phyloP scores from a whole-genome alignment of 352 stramenopile genomes.

The Phytophthora syringae region DNA sequence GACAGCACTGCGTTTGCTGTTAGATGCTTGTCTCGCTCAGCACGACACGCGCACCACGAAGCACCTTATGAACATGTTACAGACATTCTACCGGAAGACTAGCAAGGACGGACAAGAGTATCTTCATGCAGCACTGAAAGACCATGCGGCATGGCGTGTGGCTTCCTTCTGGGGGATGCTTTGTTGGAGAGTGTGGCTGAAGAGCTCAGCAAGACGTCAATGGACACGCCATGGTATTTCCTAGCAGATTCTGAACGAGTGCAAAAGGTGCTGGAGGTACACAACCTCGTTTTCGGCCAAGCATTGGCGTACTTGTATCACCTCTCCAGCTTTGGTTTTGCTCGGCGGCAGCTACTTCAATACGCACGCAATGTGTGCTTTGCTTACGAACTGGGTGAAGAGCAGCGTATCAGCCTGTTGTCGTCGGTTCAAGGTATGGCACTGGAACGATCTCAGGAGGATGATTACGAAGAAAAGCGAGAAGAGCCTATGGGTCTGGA shows the following conservation, averaged over 20 bases:
- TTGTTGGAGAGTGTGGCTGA: conserved; percentile 78
- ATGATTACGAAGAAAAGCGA: conserved; percentile 51
- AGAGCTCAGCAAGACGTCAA: conserved; percentile 77
- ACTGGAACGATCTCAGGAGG: conserved; percentile 36
- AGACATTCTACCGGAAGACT: conserved; percentile 74
- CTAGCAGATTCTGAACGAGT: conserved; percentile 56
- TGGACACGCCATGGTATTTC: conserved; percentile 74
- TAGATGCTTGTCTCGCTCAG: conserved; percentile 67
- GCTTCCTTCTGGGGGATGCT: conserved; percentile 79
- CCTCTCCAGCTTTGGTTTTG: conserved; percentile 75
- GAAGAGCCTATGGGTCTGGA: conserved; percentile 41
- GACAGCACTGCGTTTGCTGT: conserved; percentile 57
- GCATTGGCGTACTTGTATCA: conserved; percentile 79
- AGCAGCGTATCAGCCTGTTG: conserved; percentile 78
- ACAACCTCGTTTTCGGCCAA: conserved; percentile 85
- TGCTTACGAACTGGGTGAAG: conserved; percentile 80
- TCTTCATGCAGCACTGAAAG: conserved; percentile 53
- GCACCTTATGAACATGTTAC: conserved; percentile 86
- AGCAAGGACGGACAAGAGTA: conserved; percentile 66
- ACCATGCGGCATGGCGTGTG: conserved; percentile 73
- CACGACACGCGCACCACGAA: conserved; percentile 74
- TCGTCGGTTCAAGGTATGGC: conserved; percentile 56
- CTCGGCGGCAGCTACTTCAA: conserved; percentile 67
- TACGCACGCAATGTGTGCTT: conserved; percentile 81
- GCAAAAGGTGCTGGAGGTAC: conserved; percentile 76